phyloP scores from a whole-genome alignment of 176 grass and related monocot species.

The Thinopyrum elongatum region DNA sequence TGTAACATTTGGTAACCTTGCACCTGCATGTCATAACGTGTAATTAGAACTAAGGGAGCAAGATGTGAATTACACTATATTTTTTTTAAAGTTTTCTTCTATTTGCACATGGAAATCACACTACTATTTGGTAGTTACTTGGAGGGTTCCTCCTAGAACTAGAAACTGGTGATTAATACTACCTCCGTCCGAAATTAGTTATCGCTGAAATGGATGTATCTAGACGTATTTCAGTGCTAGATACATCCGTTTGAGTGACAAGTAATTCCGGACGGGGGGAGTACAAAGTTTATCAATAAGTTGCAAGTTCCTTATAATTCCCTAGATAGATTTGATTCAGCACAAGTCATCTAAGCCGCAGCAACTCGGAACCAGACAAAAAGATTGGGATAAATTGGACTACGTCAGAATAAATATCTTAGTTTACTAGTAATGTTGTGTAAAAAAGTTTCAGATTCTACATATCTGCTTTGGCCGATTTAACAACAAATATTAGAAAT shows the following conservation, averaged over 20 bases:
- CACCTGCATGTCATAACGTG: slow-evolving; percentile 53
- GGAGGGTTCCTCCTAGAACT: slow-evolving; percentile 17
- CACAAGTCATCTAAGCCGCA: not conserved
- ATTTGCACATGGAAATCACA: not conserved
- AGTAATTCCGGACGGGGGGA: too few species aligned
- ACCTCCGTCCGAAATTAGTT: too few species aligned
- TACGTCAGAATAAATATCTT: not conserved
- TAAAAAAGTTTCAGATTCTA: not conserved
- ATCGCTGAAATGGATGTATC: too few species aligned
- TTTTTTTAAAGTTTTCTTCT: slow-evolving; percentile 4
- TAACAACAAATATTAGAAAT: not conserved
- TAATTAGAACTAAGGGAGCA: slow-evolving; percentile 30
- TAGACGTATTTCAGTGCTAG: too few species aligned
- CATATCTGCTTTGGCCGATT: not conserved
- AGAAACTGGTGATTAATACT: not conserved
- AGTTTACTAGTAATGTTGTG: not conserved
- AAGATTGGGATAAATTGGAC: not conserved
- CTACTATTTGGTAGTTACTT: not conserved
- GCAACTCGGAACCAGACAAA: not conserved
- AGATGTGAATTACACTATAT: not conserved
- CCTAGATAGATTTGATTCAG: not conserved
- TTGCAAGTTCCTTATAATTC: not conserved
- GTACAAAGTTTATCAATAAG: not conserved
- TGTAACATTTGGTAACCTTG: slow-evolving; percentile 81
- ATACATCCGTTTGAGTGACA: too few species aligned